Evolutionary conservation across 345 rosid species (phyloP).

Genomic region (Brassica carinata): DNA sequence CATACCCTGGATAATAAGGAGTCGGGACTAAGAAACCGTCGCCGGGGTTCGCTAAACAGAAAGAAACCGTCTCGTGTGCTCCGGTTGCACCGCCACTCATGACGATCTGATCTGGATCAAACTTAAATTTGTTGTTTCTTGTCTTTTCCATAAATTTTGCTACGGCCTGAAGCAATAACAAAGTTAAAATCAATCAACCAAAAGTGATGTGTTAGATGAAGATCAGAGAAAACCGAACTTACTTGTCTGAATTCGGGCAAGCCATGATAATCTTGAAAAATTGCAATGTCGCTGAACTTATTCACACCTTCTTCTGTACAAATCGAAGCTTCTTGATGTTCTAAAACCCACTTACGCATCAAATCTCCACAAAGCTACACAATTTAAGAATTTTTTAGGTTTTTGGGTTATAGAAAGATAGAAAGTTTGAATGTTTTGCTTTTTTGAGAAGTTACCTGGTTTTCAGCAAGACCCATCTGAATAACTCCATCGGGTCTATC

Average conservation of each 20-base stretch:
- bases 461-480: conserved; percentile 98
- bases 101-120: conserved; percentile 81
- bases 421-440: conserved; percentile 7
- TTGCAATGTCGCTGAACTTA: conserved; percentile 63
- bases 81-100: conserved; percentile 99
- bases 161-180: conserved; percentile 55
- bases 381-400: conserved; percentile 8
- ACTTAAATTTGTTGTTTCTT: conserved; percentile 62
- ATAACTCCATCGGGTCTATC: conserved; percentile 77
- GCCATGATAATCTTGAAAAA: conserved; percentile 90
- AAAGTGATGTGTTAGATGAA: background rate
- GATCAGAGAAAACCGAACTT: conserved; percentile 13
- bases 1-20: conserved; percentile 98
- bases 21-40: conserved; percentile 94
- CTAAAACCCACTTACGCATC: conserved; percentile 67
- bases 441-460: conserved; percentile 55
- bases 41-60: conserved; percentile 88
- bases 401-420: background rate
- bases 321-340: conserved; percentile 75
- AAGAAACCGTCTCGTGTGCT: conserved; percentile 81
- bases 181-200: background rate
- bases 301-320: conserved; percentile 61
- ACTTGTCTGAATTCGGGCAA: conserved; percentile 81
- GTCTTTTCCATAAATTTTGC: conserved; percentile 92
- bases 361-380: conserved; percentile 76